Conservation (phyloP, 257 asterid species). For the Gentiana macrophylla region DNA sequence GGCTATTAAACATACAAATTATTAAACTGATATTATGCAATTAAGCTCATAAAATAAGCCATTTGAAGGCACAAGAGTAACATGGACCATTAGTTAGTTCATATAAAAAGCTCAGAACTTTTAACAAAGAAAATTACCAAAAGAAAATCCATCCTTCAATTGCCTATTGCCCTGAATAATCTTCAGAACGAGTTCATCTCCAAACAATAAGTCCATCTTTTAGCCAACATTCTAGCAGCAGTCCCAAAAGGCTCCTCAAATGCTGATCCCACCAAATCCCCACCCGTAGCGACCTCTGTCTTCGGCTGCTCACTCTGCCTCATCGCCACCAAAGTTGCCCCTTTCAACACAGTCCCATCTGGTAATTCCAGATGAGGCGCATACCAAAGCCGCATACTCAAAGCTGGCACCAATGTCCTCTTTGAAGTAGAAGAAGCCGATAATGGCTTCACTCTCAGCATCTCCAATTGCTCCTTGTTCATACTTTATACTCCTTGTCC, state of each 20-base stretch:
- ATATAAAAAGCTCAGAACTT: no score
- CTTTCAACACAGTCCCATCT: slow-evolving; percentile 70
- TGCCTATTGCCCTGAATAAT: neutral
- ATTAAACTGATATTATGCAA: no score
- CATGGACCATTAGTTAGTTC: no score
- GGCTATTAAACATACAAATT: no score
- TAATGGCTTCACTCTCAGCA: slow-evolving; percentile 75
- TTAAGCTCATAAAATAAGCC: no score
- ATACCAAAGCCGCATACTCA: slow-evolving; percentile 77
- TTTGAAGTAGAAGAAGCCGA: slow-evolving; percentile 76
- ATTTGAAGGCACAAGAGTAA: no score
- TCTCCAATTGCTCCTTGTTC: slow-evolving; percentile 82
- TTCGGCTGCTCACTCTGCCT: slow-evolving; percentile 70
- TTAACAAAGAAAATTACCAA: neutral
- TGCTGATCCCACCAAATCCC: slow-evolving; percentile 53
- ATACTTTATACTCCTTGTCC: slow-evolving; percentile 76
- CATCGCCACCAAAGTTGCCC: slow-evolving; percentile 83
- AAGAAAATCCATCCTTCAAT: neutral
- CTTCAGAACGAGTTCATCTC: slow-evolving; percentile 84
- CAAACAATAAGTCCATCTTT: slow-evolving; percentile 77
- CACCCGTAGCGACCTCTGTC: slow-evolving; percentile 47
- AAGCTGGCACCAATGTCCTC: slow-evolving; percentile 80
- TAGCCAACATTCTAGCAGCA: slow-evolving; percentile 78
- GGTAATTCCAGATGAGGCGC: slow-evolving; percentile 72
- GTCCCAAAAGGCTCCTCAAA: slow-evolving; percentile 72